Percentiles rank a stretch among this genome's conserved stretches.
Conservation (phyloP, 192 early-diverging fungal genomes). For the Cetraspora pellucida region DNA sequence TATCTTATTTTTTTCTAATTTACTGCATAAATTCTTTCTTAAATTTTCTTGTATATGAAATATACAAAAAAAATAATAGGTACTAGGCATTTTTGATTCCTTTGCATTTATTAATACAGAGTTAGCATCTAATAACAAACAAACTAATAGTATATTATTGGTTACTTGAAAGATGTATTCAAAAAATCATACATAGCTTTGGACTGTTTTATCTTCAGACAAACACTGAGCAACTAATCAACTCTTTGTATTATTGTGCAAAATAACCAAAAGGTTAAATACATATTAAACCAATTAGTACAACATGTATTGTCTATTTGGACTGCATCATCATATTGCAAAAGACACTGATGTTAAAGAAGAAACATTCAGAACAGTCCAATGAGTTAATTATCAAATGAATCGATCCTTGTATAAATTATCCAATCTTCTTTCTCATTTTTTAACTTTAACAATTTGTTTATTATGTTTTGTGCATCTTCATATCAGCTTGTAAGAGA, state of each 20-base stretch:
- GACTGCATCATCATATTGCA: neutral
- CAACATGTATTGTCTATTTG: neutral
- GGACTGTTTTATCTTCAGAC: neutral
- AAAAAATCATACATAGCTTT: neutral
- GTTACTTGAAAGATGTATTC: neutral
- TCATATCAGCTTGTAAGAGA: neutral
- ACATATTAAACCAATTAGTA: neutral
- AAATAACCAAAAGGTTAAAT: neutral
- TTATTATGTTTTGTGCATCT: neutral
- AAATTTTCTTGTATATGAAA: neutral
- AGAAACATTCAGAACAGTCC: neutral
- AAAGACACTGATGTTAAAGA: neutral
- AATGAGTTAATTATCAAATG: neutral
- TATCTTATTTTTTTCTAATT: too few relatives aligned
- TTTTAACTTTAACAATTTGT: neutral
- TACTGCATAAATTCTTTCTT: neutral
- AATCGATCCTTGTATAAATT: neutral
- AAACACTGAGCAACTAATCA: neutral
- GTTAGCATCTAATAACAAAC: neutral
- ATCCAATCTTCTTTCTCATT: neutral
- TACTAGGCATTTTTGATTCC: neutral
- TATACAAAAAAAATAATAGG: neutral
- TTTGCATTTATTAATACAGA: neutral
- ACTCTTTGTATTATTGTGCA: neutral
- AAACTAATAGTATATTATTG: neutral